A percentile compares a stretch with the other conserved stretches of the same genome.
These are phyloP conservation scores for Alternaria rosae DNA, from an alignment of 2,329 filamentous ascomycete genomes.

Conservation along the genomic window DNA sequence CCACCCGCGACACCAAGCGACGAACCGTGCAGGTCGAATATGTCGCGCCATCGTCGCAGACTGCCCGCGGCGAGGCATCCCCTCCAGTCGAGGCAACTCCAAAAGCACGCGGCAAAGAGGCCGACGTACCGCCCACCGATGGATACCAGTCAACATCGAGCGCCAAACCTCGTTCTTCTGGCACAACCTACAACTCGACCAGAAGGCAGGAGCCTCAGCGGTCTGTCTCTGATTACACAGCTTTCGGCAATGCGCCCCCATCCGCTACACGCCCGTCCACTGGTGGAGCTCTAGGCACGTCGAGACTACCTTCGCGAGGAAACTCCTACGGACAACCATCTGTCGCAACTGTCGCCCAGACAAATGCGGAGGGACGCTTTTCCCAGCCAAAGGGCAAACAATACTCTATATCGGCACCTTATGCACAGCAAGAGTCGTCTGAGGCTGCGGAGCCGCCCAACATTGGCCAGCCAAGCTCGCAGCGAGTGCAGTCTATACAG, in stretches of 20 bases:
- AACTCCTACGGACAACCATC: constrained; percentile 86
- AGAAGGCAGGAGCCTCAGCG: constrained; percentile 57
- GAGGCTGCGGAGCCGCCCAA: constrained; percentile 50
- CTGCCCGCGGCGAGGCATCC: constrained; percentile 70
- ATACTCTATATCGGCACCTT: constrained; percentile 75
- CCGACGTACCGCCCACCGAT: constrained; percentile 55
- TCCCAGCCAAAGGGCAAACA: constrained; percentile 75
- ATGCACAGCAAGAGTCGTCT: constrained; percentile 59
- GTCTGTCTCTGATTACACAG: constrained; percentile 58
- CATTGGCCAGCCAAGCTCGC: constrained; percentile 67
- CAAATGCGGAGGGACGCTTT: constrained; percentile 88
- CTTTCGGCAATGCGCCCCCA: constrained; percentile 51
- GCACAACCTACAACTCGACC: constrained; percentile 42
- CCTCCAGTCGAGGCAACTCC: constrained; percentile 50
- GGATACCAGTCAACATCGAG: constrained; percentile 44
- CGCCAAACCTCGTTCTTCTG: constrained; percentile 31
- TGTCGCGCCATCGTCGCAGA: constrained; percentile 88
- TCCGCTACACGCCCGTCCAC: constrained; percentile 72
- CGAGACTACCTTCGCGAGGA: constrained; percentile 73
- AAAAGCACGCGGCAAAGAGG: constrained; percentile 59
- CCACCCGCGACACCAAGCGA: constrained; percentile 82
- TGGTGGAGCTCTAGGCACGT: constrained; percentile 73
- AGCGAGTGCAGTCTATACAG: constrained; percentile 62
- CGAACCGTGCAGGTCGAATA: constrained; percentile 98
- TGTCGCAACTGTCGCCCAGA: constrained; percentile 84